phyloP scores from a whole-genome alignment of 768 basidiomycete genomes.

The Scleroderma citrinum region DNA sequence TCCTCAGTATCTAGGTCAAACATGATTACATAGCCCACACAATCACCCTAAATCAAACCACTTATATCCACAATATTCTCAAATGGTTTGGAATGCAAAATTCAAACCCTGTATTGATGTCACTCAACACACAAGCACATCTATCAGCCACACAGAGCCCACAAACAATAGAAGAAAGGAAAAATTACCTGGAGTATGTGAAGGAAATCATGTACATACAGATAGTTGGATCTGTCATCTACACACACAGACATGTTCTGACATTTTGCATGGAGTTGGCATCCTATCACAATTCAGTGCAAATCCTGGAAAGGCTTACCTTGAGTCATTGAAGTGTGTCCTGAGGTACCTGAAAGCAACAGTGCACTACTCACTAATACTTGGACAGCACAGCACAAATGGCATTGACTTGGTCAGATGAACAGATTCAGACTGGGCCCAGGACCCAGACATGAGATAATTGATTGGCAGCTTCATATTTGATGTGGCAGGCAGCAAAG shows the following conservation, averaged over 20 bases:
- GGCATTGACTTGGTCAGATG: neutral
- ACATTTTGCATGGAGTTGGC: neutral
- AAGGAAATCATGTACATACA: neutral
- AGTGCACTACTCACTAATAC: neutral
- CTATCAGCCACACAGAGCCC: neutral
- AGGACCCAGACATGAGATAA: slow-evolving; percentile 18
- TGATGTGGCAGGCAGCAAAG: slow-evolving; percentile 14
- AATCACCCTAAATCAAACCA: slow-evolving; percentile 23
- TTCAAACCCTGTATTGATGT: neutral
- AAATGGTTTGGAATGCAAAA: neutral
- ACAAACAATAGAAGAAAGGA: neutral
- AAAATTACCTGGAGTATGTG: neutral
- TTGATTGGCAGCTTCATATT: slow-evolving; percentile 19
- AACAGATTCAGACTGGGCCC: slow-evolving; percentile 16
- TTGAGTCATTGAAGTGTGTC: neutral
- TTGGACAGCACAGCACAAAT: neutral
- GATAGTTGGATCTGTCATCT: neutral
- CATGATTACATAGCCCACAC: slow-evolving; percentile 10
- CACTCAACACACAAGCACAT: neutral
- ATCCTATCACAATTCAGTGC: neutral
- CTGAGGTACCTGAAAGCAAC: neutral
- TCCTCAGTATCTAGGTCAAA: slow-evolving; percentile 30
- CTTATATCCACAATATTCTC: slow-evolving; percentile 19
- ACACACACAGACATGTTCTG: neutral
- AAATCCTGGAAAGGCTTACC: neutral